These are phyloP conservation scores for Ascochyta pisi DNA, from an alignment of 2,329 filamentous ascomycete species.

Conservation along the genomic window DNA sequence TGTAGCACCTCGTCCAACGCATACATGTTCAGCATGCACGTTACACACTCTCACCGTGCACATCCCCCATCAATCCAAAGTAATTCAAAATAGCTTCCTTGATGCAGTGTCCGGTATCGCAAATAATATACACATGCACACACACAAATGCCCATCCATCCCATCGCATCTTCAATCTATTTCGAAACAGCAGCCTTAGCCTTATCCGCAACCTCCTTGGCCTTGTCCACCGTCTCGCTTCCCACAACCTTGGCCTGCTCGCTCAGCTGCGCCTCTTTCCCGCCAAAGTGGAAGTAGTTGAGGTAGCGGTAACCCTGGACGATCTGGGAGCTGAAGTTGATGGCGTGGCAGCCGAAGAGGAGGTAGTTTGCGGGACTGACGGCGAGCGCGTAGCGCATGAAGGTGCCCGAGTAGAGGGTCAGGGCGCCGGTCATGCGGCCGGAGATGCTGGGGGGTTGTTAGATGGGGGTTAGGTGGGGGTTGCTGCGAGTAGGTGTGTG, in stretches of 20 bases:
- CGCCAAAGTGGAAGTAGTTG: slow-evolving; percentile 64
- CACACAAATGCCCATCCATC: no score
- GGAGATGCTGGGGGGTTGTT: slow-evolving; percentile 61
- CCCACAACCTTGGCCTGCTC: slow-evolving; percentile 41
- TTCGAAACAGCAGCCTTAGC: not conserved
- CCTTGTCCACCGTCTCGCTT: slow-evolving; percentile 9
- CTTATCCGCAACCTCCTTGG: slow-evolving; percentile 6
- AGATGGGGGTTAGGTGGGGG: not conserved
- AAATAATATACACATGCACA: not conserved
- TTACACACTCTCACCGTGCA: no score
- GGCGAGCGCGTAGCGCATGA: slow-evolving; percentile 72
- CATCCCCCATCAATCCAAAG: not conserved
- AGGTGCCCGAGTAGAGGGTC: slow-evolving; percentile 66
- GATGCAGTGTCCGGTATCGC: not conserved
- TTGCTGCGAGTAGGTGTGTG: slow-evolving; percentile 1
- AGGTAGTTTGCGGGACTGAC: slow-evolving; percentile 71
- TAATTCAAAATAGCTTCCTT: not conserved
- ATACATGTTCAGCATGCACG: no score
- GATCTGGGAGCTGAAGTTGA: slow-evolving; percentile 68
- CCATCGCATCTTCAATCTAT: not conserved
- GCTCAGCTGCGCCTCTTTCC: slow-evolving; percentile 47
- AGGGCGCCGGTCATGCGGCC: slow-evolving; percentile 69
- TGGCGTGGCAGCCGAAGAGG: slow-evolving; percentile 70
- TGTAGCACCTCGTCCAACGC: no score
- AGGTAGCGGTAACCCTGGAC: slow-evolving; percentile 69